A percentile compares a stretch with the other conserved stretches of the same genome.
Conservation (phyloP, 768 basidiomycete genomes). For the Tulasnella sp. region DNA sequence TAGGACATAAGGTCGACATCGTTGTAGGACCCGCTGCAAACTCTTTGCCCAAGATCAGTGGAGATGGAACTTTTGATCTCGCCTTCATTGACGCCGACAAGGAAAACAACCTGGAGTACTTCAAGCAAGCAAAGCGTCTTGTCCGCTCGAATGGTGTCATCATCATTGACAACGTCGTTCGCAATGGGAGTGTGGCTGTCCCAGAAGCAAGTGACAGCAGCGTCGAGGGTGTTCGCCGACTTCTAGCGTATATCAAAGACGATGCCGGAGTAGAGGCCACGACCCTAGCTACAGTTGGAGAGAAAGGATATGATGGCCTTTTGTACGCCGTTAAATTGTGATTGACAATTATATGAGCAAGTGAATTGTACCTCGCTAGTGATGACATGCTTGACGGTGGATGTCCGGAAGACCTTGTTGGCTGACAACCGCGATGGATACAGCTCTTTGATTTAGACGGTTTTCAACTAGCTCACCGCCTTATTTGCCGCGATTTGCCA, state of each 20-base stretch:
- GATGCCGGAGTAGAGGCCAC: constrained; percentile 43
- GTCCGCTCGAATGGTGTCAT: constrained; percentile 50
- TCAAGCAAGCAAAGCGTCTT: constrained; percentile 48
- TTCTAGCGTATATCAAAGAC: constrained; percentile 36
- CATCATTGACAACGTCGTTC: constrained; percentile 53
- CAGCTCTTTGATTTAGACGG: too few relatives aligned
- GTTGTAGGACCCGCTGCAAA: constrained; percentile 40
- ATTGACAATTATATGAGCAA: neutral
- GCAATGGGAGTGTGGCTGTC: constrained; percentile 37
- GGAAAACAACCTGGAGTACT: constrained; percentile 41
- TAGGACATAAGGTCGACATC: constrained; percentile 37
- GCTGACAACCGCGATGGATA: too few relatives aligned
- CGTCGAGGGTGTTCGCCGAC: constrained; percentile 36
- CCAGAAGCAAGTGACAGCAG: constrained; percentile 25
- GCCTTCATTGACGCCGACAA: constrained; percentile 69
- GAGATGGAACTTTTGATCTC: constrained; percentile 47
- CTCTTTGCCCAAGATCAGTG: constrained; percentile 35
- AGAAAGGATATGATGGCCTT: constrained; percentile 45
- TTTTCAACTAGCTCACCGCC: too few relatives aligned
- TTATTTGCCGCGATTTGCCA: too few relatives aligned
- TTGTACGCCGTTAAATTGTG: constrained; percentile 30
- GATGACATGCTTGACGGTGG: too few relatives aligned
- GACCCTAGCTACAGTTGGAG: constrained; percentile 38
- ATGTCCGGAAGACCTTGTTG: too few relatives aligned
- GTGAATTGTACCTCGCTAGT: too few relatives aligned